Base-by-base conservation (phyloP, 108 stramenopile species). In the Cylindrotheca closterium region DNA sequence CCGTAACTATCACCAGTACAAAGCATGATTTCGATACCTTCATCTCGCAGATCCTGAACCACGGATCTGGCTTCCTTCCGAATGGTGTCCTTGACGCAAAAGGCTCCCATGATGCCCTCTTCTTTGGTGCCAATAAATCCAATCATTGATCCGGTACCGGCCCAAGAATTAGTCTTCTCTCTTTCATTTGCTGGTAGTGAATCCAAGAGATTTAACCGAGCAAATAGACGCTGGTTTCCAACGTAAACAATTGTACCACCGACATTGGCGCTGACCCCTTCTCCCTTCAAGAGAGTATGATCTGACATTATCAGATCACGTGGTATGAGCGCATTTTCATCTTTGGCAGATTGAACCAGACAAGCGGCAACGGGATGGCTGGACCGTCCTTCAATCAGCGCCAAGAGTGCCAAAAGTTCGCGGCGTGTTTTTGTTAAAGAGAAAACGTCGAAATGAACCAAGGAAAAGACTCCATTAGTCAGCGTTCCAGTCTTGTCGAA, bases 1-100 rank as follows among this genome's bases (percentile, higher is more conserved):
- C 84, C 90, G 48, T 96, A 74, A 10, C 92, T 78, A 61, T 99
- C 99, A 3, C 99, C 99, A n/a, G 99, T 99, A 47, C 98, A 84
- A 96, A 99, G 98, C 51, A 81, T 69, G 2, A 96, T 89, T 17
- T 95, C 81, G 8, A 93, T 76, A 4, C 84, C 88, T 34, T 59
- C 74, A 37, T 73, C 62, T 21, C 58, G 55, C 8, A 93, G 68
- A 17, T 74, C 47, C 12, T 76, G 30, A 30, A 93, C 60, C n/a
- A 84, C 85, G 27, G 76, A 55, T 25, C 53, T 61, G 24, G 91
- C 83, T 62, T 91, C 93, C 28, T 82, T 75, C 33, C 93, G 70
- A 48, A 94, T 68, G 10, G 75, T 71, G 66, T 94, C 93, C 29
- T 62, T 74, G 37, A 90, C 85, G 49, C 83, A 86, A 65, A 88